Base-by-base conservation (phyloP, 2,329 filamentous ascomycete species). In the Epichloe amarillans region DNA sequence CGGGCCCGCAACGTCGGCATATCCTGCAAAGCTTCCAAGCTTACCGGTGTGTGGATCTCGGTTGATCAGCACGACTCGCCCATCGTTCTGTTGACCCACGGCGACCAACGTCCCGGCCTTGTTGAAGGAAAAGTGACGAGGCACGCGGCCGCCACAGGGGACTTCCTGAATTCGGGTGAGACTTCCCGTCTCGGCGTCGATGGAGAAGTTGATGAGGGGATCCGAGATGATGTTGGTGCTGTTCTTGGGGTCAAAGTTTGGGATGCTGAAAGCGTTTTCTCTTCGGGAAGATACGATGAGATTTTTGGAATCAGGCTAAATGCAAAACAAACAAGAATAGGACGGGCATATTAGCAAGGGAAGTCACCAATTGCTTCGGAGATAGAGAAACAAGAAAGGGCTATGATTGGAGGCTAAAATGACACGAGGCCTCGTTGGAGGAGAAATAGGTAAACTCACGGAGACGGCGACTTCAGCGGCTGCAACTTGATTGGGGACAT, bases 41-140 rank as follows among this genome's bases (percentile, higher is more conserved):
- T 72, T 59, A 1, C 86, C 86, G 0, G 76, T 81, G 50, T 62
- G 54, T 1, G 73, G 67, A 64, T 88, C 74, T 5, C 86, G 72
- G 58, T 69, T 62, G 46, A 85, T 75, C 47, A 90, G 65, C 6
- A 76, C 77, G 1, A 87, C 77, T 33, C 74, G 77, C 35, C 72
- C 69, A 47, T 79, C 79, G 15, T 66, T 66, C 65, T 88, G 83
- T 55, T 85, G 71, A 0, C 75, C 83, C 30, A 88, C 77, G 1
- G 82, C 84, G 3, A 88, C 67, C 52, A 83, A 66, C 50, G 73
- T 73, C 1, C 84, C 85, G 11, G 73, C 75, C 54, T 72, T 73
- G 64, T 84, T 88, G 51, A 87, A 66, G 47, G 74, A 76, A 63
- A 87, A 84, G 40, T 84, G 82, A 21, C 86, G 74, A 0, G 86